Evolutionary conservation across 768 basidiomycete species (phyloP).

Genomic region (Calocera viscosa): DNA sequence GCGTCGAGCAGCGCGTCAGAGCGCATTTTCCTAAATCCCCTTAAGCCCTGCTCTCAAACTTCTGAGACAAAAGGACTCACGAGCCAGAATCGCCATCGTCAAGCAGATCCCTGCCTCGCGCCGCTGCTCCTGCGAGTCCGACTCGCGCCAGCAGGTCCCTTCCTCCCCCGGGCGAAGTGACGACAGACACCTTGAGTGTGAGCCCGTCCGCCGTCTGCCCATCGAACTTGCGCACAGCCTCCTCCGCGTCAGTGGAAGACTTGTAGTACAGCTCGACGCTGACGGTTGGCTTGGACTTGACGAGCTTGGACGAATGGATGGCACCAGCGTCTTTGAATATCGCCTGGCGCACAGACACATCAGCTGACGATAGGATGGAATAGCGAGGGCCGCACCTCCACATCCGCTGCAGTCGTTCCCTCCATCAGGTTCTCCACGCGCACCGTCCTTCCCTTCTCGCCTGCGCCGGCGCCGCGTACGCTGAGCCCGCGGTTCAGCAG

Average conservation of each 20-base stretch:
- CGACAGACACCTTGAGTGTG: conserved; percentile 48
- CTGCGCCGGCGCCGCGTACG: conserved; percentile 56
- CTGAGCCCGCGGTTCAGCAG: conserved; percentile 28
- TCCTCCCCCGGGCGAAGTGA: conserved; percentile 30
- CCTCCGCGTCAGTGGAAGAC: conserved; percentile 43
- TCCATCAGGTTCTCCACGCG: conserved; percentile 59
- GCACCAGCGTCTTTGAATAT: conserved; percentile 73
- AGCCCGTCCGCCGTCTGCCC: conserved; percentile 74
- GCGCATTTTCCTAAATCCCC: conserved; percentile 85
- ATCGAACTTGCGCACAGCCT: conserved; percentile 63
- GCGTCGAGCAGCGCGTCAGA: conserved; percentile 61
- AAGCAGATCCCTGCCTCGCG: conserved; percentile 16
- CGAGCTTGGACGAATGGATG: conserved; percentile 31
- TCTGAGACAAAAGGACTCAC: conserved; percentile 2
- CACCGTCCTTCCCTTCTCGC: conserved; percentile 49
- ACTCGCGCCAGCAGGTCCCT: conserved; percentile 7
- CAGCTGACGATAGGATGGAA: neutral
- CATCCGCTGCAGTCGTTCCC: conserved; percentile 73
- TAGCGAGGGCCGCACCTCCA: conserved; percentile 34
- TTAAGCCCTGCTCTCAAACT: no score
- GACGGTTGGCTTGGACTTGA: conserved; percentile 30
- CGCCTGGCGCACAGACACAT: conserved; percentile 29
- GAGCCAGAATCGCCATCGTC: conserved; percentile 2
- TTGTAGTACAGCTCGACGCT: conserved; percentile 65
- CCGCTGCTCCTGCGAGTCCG: neutral